Percentiles rank a stretch among this genome's conserved stretches.
phyloP scores from a whole-genome alignment of 2,329 filamentous ascomycete genomes.

The Colletotrichum lini region DNA sequence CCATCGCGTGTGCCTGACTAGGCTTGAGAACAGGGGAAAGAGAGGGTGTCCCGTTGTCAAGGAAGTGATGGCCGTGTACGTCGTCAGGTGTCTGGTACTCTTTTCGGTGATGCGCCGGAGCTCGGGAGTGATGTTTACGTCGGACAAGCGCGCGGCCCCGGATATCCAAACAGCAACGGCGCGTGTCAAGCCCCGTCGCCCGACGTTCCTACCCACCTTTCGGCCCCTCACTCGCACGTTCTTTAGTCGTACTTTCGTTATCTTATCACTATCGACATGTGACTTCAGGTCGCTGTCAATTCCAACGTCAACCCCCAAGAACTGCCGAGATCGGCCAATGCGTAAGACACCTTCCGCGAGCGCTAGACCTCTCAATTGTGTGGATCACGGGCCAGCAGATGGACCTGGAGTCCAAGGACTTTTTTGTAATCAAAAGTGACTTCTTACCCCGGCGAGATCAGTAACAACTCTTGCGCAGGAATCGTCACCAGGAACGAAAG shows the following conservation, averaged over 20 bases:
- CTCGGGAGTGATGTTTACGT: not conserved
- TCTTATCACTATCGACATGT: slow-evolving; percentile 16
- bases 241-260: not conserved
- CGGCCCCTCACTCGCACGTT: not conserved
- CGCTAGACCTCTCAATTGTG: not conserved
- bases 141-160: not conserved
- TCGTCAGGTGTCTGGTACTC: not conserved
- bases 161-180: not conserved
- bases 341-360: not conserved
- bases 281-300: not conserved
- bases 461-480: not conserved
- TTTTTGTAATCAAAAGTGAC: not conserved
- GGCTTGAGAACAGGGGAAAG: too few species aligned
- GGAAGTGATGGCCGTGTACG: not conserved
- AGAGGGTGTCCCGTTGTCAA: not conserved
- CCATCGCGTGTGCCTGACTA: slow-evolving; percentile 46
- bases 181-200: slow-evolving; percentile 10
- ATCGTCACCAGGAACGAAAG: not conserved
- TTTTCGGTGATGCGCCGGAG: not conserved
- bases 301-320: slow-evolving; percentile 7
- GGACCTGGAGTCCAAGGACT: not conserved
- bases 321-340: slow-evolving; percentile 34
- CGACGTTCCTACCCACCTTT: slow-evolving; percentile 4
- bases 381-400: slow-evolving; percentile 17
- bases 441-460: not conserved